Conservation (phyloP, 805 yeast genomes). For the Metschnikowia vanudenii region DNA sequence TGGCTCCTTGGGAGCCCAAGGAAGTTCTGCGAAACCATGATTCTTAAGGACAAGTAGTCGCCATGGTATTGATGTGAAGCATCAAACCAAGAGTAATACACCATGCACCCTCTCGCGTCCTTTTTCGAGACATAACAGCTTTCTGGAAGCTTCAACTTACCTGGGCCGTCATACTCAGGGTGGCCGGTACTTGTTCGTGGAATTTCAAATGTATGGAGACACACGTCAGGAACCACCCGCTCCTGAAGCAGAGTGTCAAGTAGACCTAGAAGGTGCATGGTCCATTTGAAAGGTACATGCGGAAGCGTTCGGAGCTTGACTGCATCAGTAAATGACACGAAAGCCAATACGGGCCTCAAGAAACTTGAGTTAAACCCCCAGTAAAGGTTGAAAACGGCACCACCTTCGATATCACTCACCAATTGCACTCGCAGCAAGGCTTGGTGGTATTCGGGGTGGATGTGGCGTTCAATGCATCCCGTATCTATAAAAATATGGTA, state of each 20-base stretch:
- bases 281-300: slow-evolving; percentile 22
- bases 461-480: slow-evolving; percentile 27
- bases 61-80: slow-evolving; percentile 17
- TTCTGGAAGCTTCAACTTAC: slow-evolving; percentile 8
- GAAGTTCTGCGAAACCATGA: slow-evolving; percentile 14
- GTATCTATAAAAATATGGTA: slow-evolving; percentile 29
- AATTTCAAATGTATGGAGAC: slow-evolving; percentile 22
- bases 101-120: slow-evolving; percentile 8
- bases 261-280: slow-evolving; percentile 14
- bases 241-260: slow-evolving; percentile 20
- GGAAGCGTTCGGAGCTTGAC: slow-evolving; percentile 19
- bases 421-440: slow-evolving; percentile 31
- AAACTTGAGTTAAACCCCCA: slow-evolving; percentile 32
- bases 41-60: slow-evolving; percentile 12
- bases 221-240: slow-evolving; percentile 26
- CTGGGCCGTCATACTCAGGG: slow-evolving; percentile 24
- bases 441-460: slow-evolving; percentile 32
- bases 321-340: slow-evolving; percentile 24
- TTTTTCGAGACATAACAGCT: slow-evolving; percentile 11
- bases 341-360: slow-evolving; percentile 28
- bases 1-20: slow-evolving; percentile 22
- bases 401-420: slow-evolving; percentile 17
- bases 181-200: slow-evolving; percentile 29
- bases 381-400: slow-evolving; percentile 30
- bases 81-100: slow-evolving; percentile 19